Base-by-base conservation (phyloP, 768 basidiomycete species). In the Lentinus brumalis region DNA sequence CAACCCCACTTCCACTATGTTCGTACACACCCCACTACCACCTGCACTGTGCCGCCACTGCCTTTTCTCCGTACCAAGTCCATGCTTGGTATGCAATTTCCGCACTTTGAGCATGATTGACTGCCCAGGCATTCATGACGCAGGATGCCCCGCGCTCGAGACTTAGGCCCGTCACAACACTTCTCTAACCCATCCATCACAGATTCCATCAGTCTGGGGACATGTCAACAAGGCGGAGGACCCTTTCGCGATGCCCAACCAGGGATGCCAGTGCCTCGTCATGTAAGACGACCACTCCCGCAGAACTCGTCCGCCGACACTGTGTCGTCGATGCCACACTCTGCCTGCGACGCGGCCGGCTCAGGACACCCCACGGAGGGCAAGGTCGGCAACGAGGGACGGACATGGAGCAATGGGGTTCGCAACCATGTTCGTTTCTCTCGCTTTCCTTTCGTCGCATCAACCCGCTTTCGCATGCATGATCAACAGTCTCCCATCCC, bases 191-290 rank as follows among this genome's bases (percentile, higher is more conserved):
- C 64, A 60, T 45, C 52, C 4, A 55, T 31, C 68, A 26, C 69
- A 95, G 91, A 89, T 96, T 51, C 95, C 96, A 29, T 94, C 92
- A 18, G 93, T 99, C 1, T 99, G 97, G 97, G 97, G 97, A 10
- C 89, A 92, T 26, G 88, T 96, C n/a, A 86, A 86, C 65, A 92
- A 91, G 71, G 86, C 86, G 45, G 93, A 96, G 60, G 96, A 99
- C 72, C 96, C 96, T 50, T 98, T 64, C 51, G 67, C 94, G 70
- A 89, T 89, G 29, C 91, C 89, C 56, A 86, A 85, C 56, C 57
- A 49, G 46, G 69, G 71, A 5, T 72, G 71, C 61, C 60, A 67
- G 30, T 72, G 71, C 56, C 55, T 66, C n/a, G 57, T 72, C 56
- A 72, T 72, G 71, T 72, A 59, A 57, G 57, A 47, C 46, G 51